Conservation (phyloP, 306 rosid species). For the Trifolium fragiferum region DNA sequence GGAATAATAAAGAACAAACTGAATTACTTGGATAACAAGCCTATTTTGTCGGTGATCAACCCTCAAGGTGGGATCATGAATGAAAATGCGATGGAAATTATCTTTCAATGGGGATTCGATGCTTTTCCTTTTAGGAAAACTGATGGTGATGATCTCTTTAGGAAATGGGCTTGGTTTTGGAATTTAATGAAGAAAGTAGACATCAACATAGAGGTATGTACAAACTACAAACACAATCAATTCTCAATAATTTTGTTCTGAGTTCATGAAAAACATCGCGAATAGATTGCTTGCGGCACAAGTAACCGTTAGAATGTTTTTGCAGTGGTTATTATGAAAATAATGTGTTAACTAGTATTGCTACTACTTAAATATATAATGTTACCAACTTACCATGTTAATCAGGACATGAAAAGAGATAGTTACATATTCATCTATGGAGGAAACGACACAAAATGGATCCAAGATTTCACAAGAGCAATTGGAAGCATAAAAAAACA, state of each 20-base stretch:
- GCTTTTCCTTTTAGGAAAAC: constrained; percentile 46
- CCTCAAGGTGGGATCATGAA: constrained; percentile 34
- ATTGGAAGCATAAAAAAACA: constrained; percentile 24
- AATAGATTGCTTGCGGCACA: too few relatives aligned
- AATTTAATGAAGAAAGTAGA: constrained; percentile 35
- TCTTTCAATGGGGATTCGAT: constrained; percentile 46
- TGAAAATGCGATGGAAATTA: constrained; percentile 34
- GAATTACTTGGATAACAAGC: not conserved
- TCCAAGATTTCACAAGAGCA: constrained; percentile 15
- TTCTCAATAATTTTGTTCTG: too few relatives aligned
- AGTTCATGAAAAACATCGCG: too few relatives aligned
- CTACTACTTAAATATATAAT: too few relatives aligned
- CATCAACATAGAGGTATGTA: constrained; percentile 17
- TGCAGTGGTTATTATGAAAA: too few relatives aligned
- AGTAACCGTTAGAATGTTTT: too few relatives aligned
- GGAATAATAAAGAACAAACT: constrained; percentile 10
- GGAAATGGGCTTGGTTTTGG: constrained; percentile 50
- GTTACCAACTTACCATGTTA: too few relatives aligned
- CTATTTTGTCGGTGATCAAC: constrained; percentile 35
- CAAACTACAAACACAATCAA: not conserved
- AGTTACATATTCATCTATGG: constrained; percentile 46
- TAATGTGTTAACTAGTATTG: too few relatives aligned
- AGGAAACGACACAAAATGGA: constrained; percentile 38
- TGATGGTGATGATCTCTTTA: constrained; percentile 28
- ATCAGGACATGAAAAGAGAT: not conserved